Evolutionary conservation across 805 yeast genomes (phyloP), one percentile per base, ranked within the genome.

Genomic region (Metschnikowia lachancei): DNA sequence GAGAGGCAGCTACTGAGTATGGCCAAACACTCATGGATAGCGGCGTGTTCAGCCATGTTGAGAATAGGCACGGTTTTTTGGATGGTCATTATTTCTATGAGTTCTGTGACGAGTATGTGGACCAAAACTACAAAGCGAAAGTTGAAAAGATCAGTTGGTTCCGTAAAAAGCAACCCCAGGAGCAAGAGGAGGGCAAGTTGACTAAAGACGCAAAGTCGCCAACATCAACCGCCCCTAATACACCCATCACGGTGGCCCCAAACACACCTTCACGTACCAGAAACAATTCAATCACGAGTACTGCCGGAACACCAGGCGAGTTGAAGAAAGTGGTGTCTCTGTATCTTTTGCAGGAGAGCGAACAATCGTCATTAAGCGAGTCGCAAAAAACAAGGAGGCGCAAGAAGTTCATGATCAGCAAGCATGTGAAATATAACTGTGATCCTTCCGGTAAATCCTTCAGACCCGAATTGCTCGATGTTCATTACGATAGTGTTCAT

Each of bases 21-120:
- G 99, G 97, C 1, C 91, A 89, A 55, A 61, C 67, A 8, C 66
- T 92, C 36, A 87, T 89, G 95, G 76, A 80, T 8, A 72, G 72
- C 40, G 86, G 86, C 0, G 58, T 92, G 13, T 81, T 92, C 60
- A 71, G 64, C n/a, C 98, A 92, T 59, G 97, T 89, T 17, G 88
- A 86, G 50, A 73, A 80, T 37, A 76, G 92, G 29, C 97, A 92
- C 61, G 81, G 85, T 2, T 88, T 94, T 56, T 66, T 90, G 43
- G 96, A 92, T 66, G 99, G 99, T 0, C 91, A 94, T 59, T 92
- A 90, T 61, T 92, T 92, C 64, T 92, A 92, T 59, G 83, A 80
- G 56, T 63, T 91, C 42, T 75, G 74, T 17, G 77, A 78, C 0
- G 85, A 83, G 26, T 85, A 74, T 52, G 64, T 70, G 11, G 68